Percentiles rank a stretch among this genome's conserved stretches.
Evolutionary conservation across 139 green algal species (phyloP).

Genomic region (Chlorokybus atmophyticus): DNA sequence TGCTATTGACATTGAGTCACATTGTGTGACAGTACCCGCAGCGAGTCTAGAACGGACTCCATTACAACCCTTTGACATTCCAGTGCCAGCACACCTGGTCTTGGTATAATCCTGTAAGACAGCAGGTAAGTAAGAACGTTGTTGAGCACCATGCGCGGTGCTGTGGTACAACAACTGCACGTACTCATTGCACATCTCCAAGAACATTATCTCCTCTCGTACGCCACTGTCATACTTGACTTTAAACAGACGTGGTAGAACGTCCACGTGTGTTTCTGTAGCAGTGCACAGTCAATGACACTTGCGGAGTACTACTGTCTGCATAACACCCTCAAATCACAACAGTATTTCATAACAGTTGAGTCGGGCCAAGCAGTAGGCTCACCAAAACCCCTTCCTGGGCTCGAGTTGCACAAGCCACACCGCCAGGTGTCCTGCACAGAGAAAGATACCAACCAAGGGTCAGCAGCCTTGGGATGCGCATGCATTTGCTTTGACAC

Average conservation of each 20-base stretch:
- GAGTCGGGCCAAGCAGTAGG: too few species aligned
- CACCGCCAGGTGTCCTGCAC: slow-evolving; percentile 26
- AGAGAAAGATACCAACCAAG: not conserved
- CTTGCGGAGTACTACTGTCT: too few species aligned
- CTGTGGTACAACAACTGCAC: slow-evolving; percentile 1
- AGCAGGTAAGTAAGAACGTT: too few species aligned
- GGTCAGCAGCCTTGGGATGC: too few species aligned
- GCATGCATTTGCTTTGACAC: too few species aligned
- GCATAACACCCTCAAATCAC: not conserved
- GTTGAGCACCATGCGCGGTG: too few species aligned
- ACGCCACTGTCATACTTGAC: slow-evolving; percentile 40
- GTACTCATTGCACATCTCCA: slow-evolving; percentile 29
- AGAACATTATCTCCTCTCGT: slow-evolving; percentile 32
- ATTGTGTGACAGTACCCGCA: too few species aligned
- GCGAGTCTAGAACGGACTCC: slow-evolving; percentile 32
- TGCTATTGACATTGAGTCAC: too few species aligned
- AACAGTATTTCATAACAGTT: not conserved
- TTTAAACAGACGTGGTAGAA: slow-evolving; percentile 35
- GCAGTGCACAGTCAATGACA: not conserved
- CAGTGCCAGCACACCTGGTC: slow-evolving; percentile 5
- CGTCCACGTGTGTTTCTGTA: slow-evolving; percentile 33
- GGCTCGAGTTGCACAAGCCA: slow-evolving; percentile 20
- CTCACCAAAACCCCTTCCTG: slow-evolving; percentile 23
- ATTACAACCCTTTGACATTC: slow-evolving; percentile 26
- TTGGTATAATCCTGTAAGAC: not conserved